Base-by-base conservation (phyloP, 164 flowering plant genomes). In the Taxillus chinensis region DNA sequence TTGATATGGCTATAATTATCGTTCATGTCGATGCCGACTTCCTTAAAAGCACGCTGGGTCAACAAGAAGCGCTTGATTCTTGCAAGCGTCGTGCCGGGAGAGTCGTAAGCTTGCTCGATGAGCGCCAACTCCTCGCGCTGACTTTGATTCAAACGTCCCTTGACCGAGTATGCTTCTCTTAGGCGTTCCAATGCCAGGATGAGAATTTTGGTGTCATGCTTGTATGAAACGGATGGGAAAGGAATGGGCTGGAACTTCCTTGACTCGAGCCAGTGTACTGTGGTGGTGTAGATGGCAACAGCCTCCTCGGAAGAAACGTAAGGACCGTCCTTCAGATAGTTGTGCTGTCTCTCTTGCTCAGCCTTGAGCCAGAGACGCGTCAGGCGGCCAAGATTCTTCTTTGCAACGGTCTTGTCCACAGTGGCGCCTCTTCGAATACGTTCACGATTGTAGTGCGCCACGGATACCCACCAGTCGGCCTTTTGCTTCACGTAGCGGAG, bases 391-490 rank as follows among this genome's bases (percentile, higher is more conserved):
- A 95, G 83, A 74, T 95, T 95, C 79, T 95, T 95, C 13, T 98
- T 73, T 58, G 98, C 91, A 62, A 95, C 99, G 37, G 99, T 95
- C 80, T 95, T 95, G 76, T 95, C 99, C 59, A 95, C 99, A 12
- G 99, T 95, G 38, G 99, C 99, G 68, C 99, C 99, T 71, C 99
- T 86, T 74, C 98, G 80, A 49, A 95, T 95, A 79, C 99, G 99
- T 66, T 95, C 99, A 71, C 99, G 95, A 56, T 95, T 95, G 57
- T 95, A 95, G 59, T 95, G 99, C 70, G 99, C 98, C 78, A 95
- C 99, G 77, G 91, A 91, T 56, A 98, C 91, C 99, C 99, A 95
- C 99, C 99, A 95, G 65, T 95, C 99, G 8, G 99, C 99, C 71
- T 95, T 95, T 69, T 98, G 83, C 64, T 95, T 95, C 50, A 95